A percentile compares a stretch with the other conserved stretches of the same genome.
Evolutionary conservation across 78 protist species (phyloP).

Genomic region (Mastigamoeba balamuthi): DNA sequence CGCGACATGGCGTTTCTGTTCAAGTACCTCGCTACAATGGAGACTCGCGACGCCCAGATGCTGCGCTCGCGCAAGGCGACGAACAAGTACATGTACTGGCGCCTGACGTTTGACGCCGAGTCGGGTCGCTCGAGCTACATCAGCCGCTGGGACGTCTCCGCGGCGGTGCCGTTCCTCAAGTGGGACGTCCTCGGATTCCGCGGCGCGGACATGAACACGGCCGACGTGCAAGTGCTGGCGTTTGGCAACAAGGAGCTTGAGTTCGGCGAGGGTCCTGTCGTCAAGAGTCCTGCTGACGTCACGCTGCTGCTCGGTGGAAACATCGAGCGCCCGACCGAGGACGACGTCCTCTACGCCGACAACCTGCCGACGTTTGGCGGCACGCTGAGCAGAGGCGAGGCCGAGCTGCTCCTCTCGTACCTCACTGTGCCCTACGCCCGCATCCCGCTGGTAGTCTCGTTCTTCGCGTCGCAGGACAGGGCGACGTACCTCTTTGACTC

Average conservation of each 20-base stretch:
- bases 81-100: slow-evolving; percentile 3
- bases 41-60: slow-evolving; percentile 5
- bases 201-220: slow-evolving; percentile 10
- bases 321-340: slow-evolving; percentile 1
- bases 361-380: slow-evolving; percentile 19
- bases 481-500: slow-evolving; percentile 6
- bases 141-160: neutral
- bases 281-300: slow-evolving; percentile 1
- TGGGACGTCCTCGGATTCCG: neutral
- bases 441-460: slow-evolving; percentile 45
- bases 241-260: neutral
- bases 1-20: slow-evolving; percentile 27
- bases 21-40: slow-evolving; percentile 11
- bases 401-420: slow-evolving; percentile 26
- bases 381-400: neutral
- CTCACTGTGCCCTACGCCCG: slow-evolving; percentile 41
- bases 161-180: neutral
- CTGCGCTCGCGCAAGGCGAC: neutral
- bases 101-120: neutral
- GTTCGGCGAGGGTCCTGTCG: slow-evolving; percentile 23
- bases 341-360: slow-evolving; percentile 12
- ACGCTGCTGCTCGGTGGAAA: neutral
- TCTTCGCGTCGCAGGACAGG: slow-evolving; percentile 29
- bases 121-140: neutral
- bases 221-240: neutral